Evolutionary conservation across 208 protist species (phyloP).

Genomic region (Trypanosoma boissoni): DNA sequence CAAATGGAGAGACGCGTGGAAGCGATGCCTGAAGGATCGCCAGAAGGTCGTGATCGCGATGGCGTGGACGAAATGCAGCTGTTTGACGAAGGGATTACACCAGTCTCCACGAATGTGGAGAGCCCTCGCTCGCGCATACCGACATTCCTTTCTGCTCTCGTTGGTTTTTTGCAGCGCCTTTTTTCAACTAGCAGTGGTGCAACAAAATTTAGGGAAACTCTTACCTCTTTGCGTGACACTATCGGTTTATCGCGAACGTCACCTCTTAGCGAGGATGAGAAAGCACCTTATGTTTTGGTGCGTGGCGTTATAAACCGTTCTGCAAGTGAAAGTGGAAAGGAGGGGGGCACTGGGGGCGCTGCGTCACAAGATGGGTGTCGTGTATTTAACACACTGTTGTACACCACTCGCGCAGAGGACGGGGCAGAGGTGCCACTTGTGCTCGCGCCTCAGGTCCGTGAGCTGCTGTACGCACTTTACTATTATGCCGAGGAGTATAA

Average conservation of each 20-base stretch:
- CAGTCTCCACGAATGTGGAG: not conserved
- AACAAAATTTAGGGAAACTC: no score
- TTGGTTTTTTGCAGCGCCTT: slow-evolving; percentile 35
- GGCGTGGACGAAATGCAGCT: slow-evolving; percentile 9
- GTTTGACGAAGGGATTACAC: not conserved
- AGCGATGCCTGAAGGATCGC: not conserved
- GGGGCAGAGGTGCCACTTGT: slow-evolving; percentile 18
- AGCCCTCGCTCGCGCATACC: not conserved
- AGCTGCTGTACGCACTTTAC: slow-evolving; percentile 74
- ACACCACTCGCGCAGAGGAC: no score
- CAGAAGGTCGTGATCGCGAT: no score
- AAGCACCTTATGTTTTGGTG: no score
- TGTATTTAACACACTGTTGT: no score
- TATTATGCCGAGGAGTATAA: slow-evolving; percentile 85
- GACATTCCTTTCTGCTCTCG: slow-evolving; percentile 52
- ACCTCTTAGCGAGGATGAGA: no score
- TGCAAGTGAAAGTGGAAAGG: no score
- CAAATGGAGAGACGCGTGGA: slow-evolving; percentile 33
- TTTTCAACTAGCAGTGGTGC: slow-evolving; percentile 1
- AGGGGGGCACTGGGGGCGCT: no score
- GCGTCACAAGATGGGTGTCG: no score
- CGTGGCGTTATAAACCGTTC: no score
- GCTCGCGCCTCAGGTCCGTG: slow-evolving; percentile 34
- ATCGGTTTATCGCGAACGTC: no score
- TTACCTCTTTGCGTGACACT: no score